Conservation (phyloP, 2,329 filamentous ascomycete genomes). For the Trichoderma sp. region DNA sequence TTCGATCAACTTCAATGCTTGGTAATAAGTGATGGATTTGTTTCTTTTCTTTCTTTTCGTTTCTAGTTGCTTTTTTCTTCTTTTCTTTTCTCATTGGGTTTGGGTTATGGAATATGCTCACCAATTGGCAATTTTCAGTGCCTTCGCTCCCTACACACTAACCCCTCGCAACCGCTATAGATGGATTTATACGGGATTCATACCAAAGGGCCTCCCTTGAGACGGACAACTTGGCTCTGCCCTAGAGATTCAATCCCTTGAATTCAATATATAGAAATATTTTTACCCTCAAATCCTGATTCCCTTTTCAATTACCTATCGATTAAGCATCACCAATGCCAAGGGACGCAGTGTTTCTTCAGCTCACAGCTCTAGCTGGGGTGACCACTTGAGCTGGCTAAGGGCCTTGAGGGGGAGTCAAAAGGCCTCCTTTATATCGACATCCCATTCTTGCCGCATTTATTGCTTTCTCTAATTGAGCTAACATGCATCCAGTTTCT, state of each 20-base stretch:
- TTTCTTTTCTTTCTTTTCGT: neutral
- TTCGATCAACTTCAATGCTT: neutral
- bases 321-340: neutral
- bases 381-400: no score
- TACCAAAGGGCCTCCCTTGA: neutral
- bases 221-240: neutral
- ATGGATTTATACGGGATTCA: neutral
- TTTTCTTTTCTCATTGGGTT: neutral
- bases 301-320: neutral
- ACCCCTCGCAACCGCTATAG: neutral
- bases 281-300: neutral
- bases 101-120: neutral
- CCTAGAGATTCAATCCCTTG: neutral
- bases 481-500: neutral
- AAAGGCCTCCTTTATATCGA: slow-evolving; percentile 12
- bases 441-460: neutral
- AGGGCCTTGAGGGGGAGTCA: neutral
- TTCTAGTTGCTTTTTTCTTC: no score
- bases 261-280: neutral
- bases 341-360: neutral
- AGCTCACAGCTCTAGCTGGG: neutral
- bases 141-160: neutral
- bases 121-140: neutral
- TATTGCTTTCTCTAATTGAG: neutral
- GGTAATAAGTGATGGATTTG: no score